Conservation (phyloP, 2,329 filamentous ascomycete genomes). For the Epicoccum sorghinum region DNA sequence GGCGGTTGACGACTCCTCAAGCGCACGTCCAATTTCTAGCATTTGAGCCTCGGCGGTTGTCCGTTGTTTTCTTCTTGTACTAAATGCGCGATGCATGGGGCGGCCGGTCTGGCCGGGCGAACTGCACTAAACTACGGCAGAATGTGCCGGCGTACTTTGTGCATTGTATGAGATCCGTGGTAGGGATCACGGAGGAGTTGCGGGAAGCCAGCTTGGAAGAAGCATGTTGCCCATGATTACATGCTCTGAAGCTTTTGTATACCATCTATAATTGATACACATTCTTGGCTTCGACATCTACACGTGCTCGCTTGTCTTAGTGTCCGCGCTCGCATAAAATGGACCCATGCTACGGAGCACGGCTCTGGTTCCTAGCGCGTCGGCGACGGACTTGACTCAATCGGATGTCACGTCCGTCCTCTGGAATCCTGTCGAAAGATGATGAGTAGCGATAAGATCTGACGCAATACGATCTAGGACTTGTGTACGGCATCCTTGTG, state of each 20-base stretch:
- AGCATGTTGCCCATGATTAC: background rate
- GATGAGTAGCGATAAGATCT: conserved; percentile 10
- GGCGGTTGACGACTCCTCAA: conserved; percentile 36
- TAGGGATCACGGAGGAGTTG: background rate
- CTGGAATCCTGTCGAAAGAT: conserved; percentile 2
- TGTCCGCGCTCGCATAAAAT: conserved; percentile 29
- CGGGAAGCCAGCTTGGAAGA: background rate
- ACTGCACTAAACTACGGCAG: conserved; percentile 4
- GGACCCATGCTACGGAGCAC: conserved; percentile 9
- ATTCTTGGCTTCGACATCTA: conserved; percentile 1
- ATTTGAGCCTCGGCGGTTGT: conserved; percentile 11
- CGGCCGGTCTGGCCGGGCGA: conserved; percentile 13
- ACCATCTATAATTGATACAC: conserved; percentile 13
- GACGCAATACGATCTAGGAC: conserved; percentile 9
- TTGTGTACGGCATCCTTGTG: background rate
- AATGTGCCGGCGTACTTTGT: background rate
- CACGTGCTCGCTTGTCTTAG: conserved; percentile 32
- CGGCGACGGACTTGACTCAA: conserved; percentile 7
- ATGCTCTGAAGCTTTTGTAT: conserved; percentile 14
- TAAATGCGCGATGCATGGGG: conserved; percentile 19
- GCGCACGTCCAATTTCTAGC: conserved; percentile 4
- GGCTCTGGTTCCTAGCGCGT: conserved; percentile 4
- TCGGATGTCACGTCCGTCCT: conserved; percentile 1
- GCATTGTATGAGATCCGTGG: background rate
- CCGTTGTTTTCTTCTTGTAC: conserved; percentile 20